phyloP scores from a whole-genome alignment of 1,284 basidiomycete species.

The Apiotrichum siamense region DNA sequence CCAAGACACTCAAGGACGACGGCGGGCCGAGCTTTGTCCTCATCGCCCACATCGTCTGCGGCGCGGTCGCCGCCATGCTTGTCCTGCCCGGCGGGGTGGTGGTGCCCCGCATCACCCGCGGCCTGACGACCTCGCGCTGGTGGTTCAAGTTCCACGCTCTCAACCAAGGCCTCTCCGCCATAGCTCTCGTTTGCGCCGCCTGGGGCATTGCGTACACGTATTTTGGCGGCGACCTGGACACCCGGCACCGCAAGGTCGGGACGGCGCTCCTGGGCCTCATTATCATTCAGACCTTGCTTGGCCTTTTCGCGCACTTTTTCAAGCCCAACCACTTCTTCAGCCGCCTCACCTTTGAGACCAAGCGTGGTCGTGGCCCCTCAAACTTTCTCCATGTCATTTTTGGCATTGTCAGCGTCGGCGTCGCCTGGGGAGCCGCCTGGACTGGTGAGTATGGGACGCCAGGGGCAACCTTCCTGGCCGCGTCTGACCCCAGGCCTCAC shows the following conservation, averaged over 20 bases:
- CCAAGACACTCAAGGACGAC: constrained; percentile 1
- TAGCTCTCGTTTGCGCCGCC: constrained; percentile 53
- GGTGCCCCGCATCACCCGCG: constrained; percentile 57
- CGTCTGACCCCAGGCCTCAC: constrained; percentile 17
- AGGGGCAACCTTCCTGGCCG: not conserved
- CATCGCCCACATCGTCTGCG: constrained; percentile 56
- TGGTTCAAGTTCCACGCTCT: constrained; percentile 58
- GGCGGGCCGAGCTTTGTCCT: constrained; percentile 32
- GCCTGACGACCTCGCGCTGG: constrained; percentile 48
- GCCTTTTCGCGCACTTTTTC: constrained; percentile 56
- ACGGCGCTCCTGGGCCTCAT: constrained; percentile 59
- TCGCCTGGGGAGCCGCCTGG: constrained; percentile 33
- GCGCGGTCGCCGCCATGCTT: constrained; percentile 55
- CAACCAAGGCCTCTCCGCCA: constrained; percentile 55
- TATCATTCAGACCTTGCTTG: constrained; percentile 55
- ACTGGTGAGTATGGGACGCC: constrained; percentile 17
- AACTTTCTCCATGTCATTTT: constrained; percentile 34
- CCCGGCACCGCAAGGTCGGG: constrained; percentile 57
- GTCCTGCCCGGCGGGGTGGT: constrained; percentile 58
- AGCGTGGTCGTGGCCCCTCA: constrained; percentile 27
- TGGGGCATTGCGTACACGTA: constrained; percentile 40
- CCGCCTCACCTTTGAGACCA: constrained; percentile 15
- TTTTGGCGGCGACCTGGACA: constrained; percentile 29
- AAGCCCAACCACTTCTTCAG: constrained; percentile 7
- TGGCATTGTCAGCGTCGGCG: constrained; percentile 24